Evolutionary conservation across 768 basidiomycete species (phyloP), one percentile per base, ranked within the genome.

Genomic region (Wakefieldia striispora): DNA sequence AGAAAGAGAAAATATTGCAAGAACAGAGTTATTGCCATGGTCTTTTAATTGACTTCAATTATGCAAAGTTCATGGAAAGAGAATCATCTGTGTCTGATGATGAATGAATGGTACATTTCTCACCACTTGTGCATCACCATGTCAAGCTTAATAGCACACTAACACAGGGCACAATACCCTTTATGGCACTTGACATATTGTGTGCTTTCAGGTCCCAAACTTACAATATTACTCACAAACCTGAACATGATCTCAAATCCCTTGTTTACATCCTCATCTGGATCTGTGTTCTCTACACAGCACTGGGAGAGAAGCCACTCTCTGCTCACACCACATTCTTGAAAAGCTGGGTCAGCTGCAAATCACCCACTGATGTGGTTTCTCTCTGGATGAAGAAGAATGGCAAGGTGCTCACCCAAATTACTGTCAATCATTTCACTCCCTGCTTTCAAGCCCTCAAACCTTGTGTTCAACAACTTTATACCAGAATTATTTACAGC

Each of bases 261-360:
- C 40, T 50, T 0, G 14, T 50, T 20, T 50, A 50, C 2, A 7
- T 50, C 1, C 49, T 45, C 7, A 13, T 50, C 16, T 50, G 49
- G 43, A 46, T 51, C 7, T 51, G 50, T 40, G 33, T 50, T 5
- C 43, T 50, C 4, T 45, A n/a, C n/a, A n/a, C n/a, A n/a, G n/a
- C n/a, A n/a, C n/a, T n/a, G n/a, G n/a, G n/a, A n/a, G n/a, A n/a
- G n/a, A n/a, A n/a, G n/a, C n/a, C n/a, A n/a, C n/a, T n/a, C n/a
- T n/a, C n/a, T n/a, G n/a, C n/a, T n/a, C n/a, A n/a, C n/a, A n/a
- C n/a, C n/a, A n/a, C n/a, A n/a, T 45, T 4, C 9, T 27, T 27
- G 10, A 7, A 8, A 27, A 2, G 6, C 11, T 29, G 29, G 29
- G 12, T 5, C 11, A 5, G 3, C 11, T 29, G 11, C 13, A 13